Percentiles rank a stretch among this genome's conserved stretches.
These are phyloP conservation scores for Rozella allomycis DNA, from an alignment of 371 early-diverging fungal species.

Conservation along the genomic window DNA sequence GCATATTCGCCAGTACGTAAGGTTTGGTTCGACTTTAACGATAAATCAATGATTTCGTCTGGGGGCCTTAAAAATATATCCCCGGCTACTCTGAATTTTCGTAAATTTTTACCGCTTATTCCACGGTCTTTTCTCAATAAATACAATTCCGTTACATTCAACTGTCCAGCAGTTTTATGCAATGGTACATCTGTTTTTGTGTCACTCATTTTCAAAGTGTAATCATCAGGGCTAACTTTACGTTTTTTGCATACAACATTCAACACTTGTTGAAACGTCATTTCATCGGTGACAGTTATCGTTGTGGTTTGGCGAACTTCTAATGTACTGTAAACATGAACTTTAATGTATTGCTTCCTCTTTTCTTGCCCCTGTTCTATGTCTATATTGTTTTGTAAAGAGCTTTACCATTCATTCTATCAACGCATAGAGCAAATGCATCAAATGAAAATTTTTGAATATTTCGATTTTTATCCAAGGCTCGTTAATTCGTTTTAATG, in stretches of 20 bases:
- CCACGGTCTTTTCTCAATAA: conserved; percentile 40
- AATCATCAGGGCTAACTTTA: conserved; percentile 53
- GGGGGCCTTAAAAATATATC: conserved; percentile 27
- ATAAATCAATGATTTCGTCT: conserved; percentile 8
- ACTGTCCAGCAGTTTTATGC: conserved; percentile 47
- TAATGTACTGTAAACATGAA: conserved; percentile 33
- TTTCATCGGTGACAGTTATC: conserved; percentile 44
- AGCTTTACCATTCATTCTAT: no score
- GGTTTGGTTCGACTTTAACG: conserved; percentile 7
- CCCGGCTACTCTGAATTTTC: conserved; percentile 9
- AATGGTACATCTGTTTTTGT: conserved; percentile 43
- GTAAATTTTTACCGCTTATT: conserved; percentile 21
- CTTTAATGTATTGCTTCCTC: conserved; percentile 17
- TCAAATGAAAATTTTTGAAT: conserved; percentile 68
- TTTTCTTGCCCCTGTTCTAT: no score
- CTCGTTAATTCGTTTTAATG: conserved; percentile 11
- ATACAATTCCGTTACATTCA: conserved; percentile 42
- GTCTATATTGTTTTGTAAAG: no score
- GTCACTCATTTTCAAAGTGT: conserved; percentile 55
- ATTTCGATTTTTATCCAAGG: conserved; percentile 58
- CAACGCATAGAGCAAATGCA: conserved; percentile 57
- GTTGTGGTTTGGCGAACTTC: conserved; percentile 64
- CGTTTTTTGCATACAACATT: conserved; percentile 64
- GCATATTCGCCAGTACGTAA: conserved; percentile 13
- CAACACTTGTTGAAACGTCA: conserved; percentile 55